Base-by-base conservation (phyloP, 495 filamentous ascomycete genomes). In the Aspergillus heteromorphus region DNA sequence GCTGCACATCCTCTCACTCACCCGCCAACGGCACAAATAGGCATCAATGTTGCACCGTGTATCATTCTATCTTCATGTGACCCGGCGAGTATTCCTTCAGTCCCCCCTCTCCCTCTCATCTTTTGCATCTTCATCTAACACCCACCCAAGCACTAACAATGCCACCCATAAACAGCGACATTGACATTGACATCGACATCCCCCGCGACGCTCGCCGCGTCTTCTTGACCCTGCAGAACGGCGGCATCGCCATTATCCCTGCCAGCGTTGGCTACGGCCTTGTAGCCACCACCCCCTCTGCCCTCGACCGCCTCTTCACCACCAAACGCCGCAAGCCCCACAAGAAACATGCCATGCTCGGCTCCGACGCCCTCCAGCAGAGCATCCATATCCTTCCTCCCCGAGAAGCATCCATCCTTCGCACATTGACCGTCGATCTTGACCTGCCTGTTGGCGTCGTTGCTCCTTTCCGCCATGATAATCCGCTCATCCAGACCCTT, bases 331-430 rank as follows among this genome's bases (percentile, higher is more conserved):
- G 61, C 4, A 9, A 59, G 27, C 57, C 54, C n/a, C 53, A 63
- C 36, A 66, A 66, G 40, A 48, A 51, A 13, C 63, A 68, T 41
- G 65, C 59, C 18, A 63, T 68, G 59, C 55, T 66, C 13, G 63
- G 65, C 4, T 57, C 34, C 17, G 64, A 59, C 27, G 40, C 55
- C 34, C 59, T 66, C 0, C 61, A 66, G n/a, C 19, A 48, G 25
- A 43, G 42, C 4, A 36, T 64, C 11, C 63, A 66, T 51, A 5
- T 40, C 18, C 55, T 64, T 13, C 48, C 59, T 4, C 27, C 56
- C 0, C 17, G 16, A 4, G 21, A 58, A 42, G 53, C 14, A 3
- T 45, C 30, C 1, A 62, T 68, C 36, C 59, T 68, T 9, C 59
- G 43, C 16, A 48, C 57, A 0, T 40, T 66, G 29, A 56, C 59